Conservation (phyloP, 495 filamentous ascomycete genomes). For the Penicillium psychrofluorescens region DNA sequence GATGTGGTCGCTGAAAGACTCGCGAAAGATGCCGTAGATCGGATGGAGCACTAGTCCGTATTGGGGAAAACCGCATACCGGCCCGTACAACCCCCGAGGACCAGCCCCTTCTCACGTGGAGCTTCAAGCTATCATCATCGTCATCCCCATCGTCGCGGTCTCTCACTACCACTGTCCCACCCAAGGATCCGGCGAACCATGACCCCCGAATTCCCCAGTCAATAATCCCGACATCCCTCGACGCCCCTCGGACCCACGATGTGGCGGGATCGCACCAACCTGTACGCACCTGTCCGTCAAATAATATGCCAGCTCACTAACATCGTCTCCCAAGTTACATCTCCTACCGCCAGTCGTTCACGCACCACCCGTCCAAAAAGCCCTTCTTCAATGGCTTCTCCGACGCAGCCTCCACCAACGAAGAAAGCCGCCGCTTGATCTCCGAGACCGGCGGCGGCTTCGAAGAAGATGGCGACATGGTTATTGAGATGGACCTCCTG, state of each 20-base stretch:
- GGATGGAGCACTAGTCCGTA: too few relatives aligned
- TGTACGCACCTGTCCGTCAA: conserved; percentile 44
- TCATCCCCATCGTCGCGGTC: too few relatives aligned
- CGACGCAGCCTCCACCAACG: conserved; percentile 49
- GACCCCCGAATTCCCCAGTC: neutral
- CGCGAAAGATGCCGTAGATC: too few relatives aligned
- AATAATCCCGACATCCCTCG: conserved; percentile 14
- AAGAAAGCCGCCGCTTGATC: conserved; percentile 84
- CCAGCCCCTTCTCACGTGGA: too few relatives aligned
- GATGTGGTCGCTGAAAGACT: too few relatives aligned
- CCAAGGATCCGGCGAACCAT: too few relatives aligned
- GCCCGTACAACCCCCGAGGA: too few relatives aligned
- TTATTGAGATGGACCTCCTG: conserved; percentile 97
- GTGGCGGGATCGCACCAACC: conserved; percentile 98
- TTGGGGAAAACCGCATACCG: too few relatives aligned
- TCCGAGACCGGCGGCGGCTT: conserved; percentile 61
- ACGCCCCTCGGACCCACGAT: conserved; percentile 44
- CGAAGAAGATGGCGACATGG: conserved; percentile 83
- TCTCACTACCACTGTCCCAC: too few relatives aligned
- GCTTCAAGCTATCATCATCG: too few relatives aligned
- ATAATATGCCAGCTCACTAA: conserved; percentile 3
- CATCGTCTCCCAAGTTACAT: conserved; percentile 61
- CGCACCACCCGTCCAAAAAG: conserved; percentile 87
- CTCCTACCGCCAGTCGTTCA: conserved; percentile 96
- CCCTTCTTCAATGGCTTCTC: conserved; percentile 71